Evolutionary conservation across 306 rosid species (phyloP), one percentile per base, ranked within the genome.

Genomic region (Vachellia collinsii): DNA sequence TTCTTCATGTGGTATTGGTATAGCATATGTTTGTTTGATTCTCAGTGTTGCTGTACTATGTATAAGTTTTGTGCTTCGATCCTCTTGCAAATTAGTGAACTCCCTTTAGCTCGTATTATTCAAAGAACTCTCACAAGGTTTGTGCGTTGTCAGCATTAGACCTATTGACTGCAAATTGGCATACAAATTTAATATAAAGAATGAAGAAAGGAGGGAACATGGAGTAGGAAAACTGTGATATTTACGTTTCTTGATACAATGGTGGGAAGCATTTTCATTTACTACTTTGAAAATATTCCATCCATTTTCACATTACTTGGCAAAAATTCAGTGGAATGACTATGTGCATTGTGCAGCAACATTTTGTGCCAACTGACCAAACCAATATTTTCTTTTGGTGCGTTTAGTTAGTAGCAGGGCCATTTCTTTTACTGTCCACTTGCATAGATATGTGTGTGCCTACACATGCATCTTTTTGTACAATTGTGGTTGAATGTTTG

Each of bases 1-100:
- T 64, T 76, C 48, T 63, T 43, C 62, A 10, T 70, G 62, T 37
- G 37, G n/a, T 22, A 61, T 68, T 47, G 39, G 66, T 38, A 44
- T 36, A 44, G 3, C 44, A 58, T 17, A 50, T 50, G 2, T 16
- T 14, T 50, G 20, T 50, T 50, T 17, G 7, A 16, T 50, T 16
- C 56, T 50, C 56, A 16, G 56, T 50, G 20, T 50, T 50, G 20
- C 8, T 50, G 56, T 50, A 16, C 8, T 50, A 16, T 5, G 56
- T 50, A 16, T n/a, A 50, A 50, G 17, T 16, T 48, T 14, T 48
- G 54, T 16, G 20, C 20, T 50, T 50, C 17, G 20, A 50, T 50
- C 56, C 56, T 50, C 54, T 48, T 14, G 19, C n/a, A 11, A 19
- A 4, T 48, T 12, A 48, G 53, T 13, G 7, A 48, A 48, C 53